These are phyloP conservation scores for Chenopodium formosanum DNA, from an alignment of 148 eudicot genomes.

Conservation along the genomic window DNA sequence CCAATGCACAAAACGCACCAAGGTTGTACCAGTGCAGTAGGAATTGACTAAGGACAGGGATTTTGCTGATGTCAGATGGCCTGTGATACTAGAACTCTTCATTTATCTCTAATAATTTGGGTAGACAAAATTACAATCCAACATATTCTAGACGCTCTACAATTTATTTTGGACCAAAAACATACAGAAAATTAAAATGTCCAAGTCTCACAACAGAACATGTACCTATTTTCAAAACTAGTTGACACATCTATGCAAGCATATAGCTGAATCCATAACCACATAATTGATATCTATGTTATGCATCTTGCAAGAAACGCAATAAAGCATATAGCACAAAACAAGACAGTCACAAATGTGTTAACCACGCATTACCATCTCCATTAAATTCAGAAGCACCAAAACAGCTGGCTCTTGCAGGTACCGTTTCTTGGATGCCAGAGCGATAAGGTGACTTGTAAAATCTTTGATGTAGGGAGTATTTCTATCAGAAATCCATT, in stretches of 20 bases:
- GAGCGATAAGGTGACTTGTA: constrained; percentile 46
- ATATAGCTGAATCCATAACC: background rate
- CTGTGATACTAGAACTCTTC: background rate
- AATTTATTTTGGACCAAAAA: background rate
- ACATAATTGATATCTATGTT: background rate
- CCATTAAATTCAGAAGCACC: constrained; percentile 59
- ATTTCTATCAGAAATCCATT: constrained; percentile 46
- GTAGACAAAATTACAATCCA: background rate
- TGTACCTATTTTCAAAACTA: background rate
- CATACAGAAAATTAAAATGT: background rate
- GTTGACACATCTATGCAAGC: background rate
- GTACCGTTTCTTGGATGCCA: constrained; percentile 80
- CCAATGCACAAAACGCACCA: background rate
- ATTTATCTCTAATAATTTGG: background rate
- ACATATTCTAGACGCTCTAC: background rate
- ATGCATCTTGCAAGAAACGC: background rate
- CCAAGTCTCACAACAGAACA: background rate
- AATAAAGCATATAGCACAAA: background rate
- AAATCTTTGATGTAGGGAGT: constrained; percentile 63
- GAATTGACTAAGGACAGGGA: background rate
- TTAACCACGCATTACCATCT: constrained; percentile 47
- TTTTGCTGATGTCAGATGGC: background rate
- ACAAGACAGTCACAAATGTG: background rate
- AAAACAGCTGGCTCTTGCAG: constrained; percentile 85
- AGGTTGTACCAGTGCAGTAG: background rate